Conservation (phyloP, 139 green algal species). For the Desmodesmus armatus region DNA sequence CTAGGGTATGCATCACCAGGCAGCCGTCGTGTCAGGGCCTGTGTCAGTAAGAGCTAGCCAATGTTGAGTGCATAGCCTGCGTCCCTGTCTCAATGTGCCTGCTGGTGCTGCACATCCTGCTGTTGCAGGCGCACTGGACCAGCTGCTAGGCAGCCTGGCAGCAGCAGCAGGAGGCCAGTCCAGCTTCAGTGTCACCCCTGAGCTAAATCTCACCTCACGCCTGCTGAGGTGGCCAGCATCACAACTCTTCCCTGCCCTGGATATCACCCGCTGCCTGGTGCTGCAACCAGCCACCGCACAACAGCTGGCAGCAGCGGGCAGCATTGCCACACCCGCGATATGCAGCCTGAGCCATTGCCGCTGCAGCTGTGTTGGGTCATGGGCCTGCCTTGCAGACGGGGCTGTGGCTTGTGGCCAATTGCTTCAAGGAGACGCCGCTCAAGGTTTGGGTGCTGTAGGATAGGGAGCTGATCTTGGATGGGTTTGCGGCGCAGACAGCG, state of each 20-base stretch:
- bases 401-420: conserved; percentile 73
- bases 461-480: conserved; percentile 57
- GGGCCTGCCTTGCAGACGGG: conserved; percentile 70
- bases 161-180: conserved; percentile 30
- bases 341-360: conserved; percentile 54
- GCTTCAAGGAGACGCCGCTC: conserved; percentile 55
- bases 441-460: conserved; percentile 51
- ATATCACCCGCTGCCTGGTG: conserved; percentile 73
- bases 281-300: conserved; percentile 58
- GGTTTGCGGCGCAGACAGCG: conserved; percentile 39
- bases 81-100: not conserved
- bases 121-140: conserved; percentile 52
- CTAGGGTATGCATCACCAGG: too few species aligned
- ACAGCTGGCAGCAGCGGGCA: conserved; percentile 45
- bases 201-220: conserved; percentile 53
- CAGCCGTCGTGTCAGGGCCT: too few species aligned
- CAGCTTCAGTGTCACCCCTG: not conserved
- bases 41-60: too few species aligned
- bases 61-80: too few species aligned
- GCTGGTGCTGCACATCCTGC: conserved; percentile 6
- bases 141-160: conserved; percentile 62
- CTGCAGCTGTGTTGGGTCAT: conserved; percentile 38
- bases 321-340: conserved; percentile 6
- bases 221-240: conserved; percentile 77
- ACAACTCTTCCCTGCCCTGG: conserved; percentile 80